Evolutionary conservation across 148 eudicot genomes (phyloP).

Genomic region (Nepenthes mirabilis): DNA sequence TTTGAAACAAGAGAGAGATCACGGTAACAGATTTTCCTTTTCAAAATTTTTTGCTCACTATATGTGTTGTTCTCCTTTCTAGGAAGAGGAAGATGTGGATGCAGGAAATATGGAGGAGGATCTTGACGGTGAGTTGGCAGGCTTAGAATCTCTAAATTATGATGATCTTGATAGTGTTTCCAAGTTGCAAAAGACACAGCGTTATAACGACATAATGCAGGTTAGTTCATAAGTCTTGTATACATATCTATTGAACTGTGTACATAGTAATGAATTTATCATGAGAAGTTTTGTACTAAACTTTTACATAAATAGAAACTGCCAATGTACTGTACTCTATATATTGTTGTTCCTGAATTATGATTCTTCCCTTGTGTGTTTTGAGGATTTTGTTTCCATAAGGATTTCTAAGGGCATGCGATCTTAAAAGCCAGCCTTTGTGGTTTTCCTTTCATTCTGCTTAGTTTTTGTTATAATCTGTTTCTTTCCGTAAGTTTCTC

Average conservation of each 20-base stretch:
- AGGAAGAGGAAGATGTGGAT: constrained; percentile 58
- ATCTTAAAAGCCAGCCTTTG: no score
- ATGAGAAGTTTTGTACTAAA: no score
- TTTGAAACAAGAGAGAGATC: no score
- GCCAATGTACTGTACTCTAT: no score
- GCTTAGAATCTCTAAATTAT: constrained; percentile 68
- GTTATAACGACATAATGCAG: constrained; percentile 82
- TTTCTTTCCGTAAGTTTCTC: background rate
- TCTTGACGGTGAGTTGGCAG: constrained; percentile 71
- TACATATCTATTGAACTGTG: background rate
- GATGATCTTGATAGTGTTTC: constrained; percentile 92
- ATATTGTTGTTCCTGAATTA: no score
- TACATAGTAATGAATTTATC: background rate
- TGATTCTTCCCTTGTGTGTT: no score
- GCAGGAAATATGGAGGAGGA: constrained; percentile 77
- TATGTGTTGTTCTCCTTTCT: constrained; percentile 3
- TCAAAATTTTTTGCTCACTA: background rate
- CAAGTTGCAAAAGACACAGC: constrained; percentile 72
- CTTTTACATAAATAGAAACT: no score
- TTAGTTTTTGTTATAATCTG: background rate
- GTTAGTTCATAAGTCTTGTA: constrained; percentile 21
- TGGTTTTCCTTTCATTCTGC: background rate
- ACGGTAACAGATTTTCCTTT: background rate
- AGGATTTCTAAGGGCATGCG: no score
- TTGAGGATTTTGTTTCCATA: no score